Evolutionary conservation across 306 rosid species (phyloP), one percentile per base, ranked within the genome.

Genomic region (Prunus kanzakura): DNA sequence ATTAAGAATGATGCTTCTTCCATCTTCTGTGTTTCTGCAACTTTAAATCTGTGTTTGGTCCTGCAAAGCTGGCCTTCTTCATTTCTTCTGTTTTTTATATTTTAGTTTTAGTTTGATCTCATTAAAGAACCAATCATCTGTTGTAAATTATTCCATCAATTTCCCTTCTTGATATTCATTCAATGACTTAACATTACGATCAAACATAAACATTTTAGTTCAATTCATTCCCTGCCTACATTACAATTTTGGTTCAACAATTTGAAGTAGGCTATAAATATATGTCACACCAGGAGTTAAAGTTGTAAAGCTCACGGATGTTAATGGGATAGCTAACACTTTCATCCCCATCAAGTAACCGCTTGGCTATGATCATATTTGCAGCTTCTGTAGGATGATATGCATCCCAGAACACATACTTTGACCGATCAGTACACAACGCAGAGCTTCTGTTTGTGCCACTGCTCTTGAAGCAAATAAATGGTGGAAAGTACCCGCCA

Each of bases 341-440:
- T 29, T 45, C 8, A 78, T 84, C 91, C 15, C 91, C 91, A 78
- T 87, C 85, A 6, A 85, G 61, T 6, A 87, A 70, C 15, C 76
- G 38, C 30, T 76, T 67, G 20, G 91, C 87, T 20, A 87, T 66
- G 67, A 87, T 80, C 60, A 85, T 54, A 55, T 85, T 85, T 19
- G 86, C 85, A 22, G 89, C 91, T 61, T 87, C 91, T 2, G 91
- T 87, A 5, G 91, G 91, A 69, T 87, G 91, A 76, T 83, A 87
- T 5, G 91, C 91, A 69, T 85, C 89, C 89, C 87, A 87, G 69
- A 87, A 88, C 77, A 88, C 86, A 60, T 83, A 81, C 60, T 85
- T 83, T 3, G 83, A 83, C 71, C 86, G 80, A 81, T 88, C 87
- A 6, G 63, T 41, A n/a, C 91, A 88, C 25, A 87, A 22, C 1